phyloP scores from a whole-genome alignment of 805 yeast genomes.

The Yamadazyma philogaea region DNA sequence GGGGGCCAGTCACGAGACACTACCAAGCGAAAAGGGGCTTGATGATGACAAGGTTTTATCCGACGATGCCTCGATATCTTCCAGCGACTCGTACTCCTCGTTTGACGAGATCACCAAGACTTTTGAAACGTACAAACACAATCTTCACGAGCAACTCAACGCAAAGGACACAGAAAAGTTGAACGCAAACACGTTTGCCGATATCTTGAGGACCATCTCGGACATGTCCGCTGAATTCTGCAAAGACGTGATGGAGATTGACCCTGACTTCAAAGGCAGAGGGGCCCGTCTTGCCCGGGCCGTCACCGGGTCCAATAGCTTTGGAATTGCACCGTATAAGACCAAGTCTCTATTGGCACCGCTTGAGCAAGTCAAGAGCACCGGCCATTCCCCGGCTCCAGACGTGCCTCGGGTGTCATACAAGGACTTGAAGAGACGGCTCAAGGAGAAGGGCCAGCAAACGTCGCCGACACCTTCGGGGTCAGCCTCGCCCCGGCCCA shows the following conservation, averaged over 20 bases:
- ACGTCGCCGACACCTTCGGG: conserved; percentile 3
- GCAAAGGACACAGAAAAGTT: conserved; percentile 15
- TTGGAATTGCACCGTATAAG: conserved; percentile 38
- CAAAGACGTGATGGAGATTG: conserved; percentile 30
- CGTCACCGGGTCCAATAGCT: conserved; percentile 41
- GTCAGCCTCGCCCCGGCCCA: conserved; percentile 8
- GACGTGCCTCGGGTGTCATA: conserved; percentile 22
- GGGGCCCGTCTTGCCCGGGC: conserved; percentile 42
- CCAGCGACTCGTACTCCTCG: conserved; percentile 34
- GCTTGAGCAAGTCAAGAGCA: conserved; percentile 18
- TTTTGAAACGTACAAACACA: conserved; percentile 27
- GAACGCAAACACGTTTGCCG: conserved; percentile 28
- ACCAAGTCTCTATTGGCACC: conserved; percentile 42
- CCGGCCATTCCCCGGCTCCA: conserved; percentile 3
- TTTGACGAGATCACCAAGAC: conserved; percentile 38
- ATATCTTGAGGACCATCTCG: conserved; percentile 26
- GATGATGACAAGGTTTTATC: background rate
- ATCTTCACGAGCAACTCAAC: conserved; percentile 17
- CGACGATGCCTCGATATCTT: conserved; percentile 14
- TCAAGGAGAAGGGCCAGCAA: conserved; percentile 7
- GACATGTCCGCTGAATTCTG: conserved; percentile 36
- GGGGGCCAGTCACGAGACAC: background rate
- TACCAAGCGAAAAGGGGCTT: too few relatives aligned
- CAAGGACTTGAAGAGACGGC: conserved; percentile 28
- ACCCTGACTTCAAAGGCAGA: conserved; percentile 38